Percentiles rank a stretch among this genome's conserved stretches.
Evolutionary conservation across 441 rosid species (phyloP).

Genomic region (Adansonia grandidieri): DNA sequence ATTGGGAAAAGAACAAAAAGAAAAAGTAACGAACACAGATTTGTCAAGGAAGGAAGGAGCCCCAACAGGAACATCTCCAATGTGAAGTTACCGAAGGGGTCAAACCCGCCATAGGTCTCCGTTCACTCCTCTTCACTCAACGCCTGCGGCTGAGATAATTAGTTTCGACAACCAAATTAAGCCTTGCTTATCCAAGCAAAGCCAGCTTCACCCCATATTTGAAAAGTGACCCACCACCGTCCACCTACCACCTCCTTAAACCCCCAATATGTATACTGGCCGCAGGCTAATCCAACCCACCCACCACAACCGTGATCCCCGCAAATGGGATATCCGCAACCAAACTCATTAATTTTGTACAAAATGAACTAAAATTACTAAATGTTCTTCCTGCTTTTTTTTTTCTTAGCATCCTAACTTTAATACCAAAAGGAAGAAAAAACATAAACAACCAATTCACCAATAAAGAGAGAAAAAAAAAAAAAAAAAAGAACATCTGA

Average conservation of each 20-base stretch:
- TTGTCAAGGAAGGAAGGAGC: neutral
- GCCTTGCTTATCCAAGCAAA: too few species aligned
- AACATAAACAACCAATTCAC: neutral
- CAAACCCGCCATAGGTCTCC: too few species aligned
- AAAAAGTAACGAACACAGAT: constrained; percentile 24
- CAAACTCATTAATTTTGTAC: neutral
- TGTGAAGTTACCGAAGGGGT: too few species aligned
- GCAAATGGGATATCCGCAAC: constrained; percentile 5
- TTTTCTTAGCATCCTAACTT: neutral
- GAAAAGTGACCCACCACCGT: neutral
- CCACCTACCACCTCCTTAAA: neutral
- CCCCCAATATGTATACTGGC: neutral
- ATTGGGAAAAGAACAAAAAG: constrained; percentile 31
- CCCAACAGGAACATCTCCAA: too few species aligned
- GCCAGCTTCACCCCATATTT: neutral
- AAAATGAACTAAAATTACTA: neutral
- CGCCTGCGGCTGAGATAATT: too few species aligned
- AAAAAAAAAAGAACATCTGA: neutral
- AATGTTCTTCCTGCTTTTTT: neutral
- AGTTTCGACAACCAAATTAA: too few species aligned
- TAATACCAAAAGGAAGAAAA: neutral
- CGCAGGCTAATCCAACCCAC: constrained; percentile 4
- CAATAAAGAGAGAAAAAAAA: neutral
- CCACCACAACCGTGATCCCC: neutral
- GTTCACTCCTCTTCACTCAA: too few species aligned